Percentiles rank a stretch among this genome's conserved stretches.
Conservation (phyloP, 2,329 filamentous ascomycete genomes). For the Ophiostoma perfectum region DNA sequence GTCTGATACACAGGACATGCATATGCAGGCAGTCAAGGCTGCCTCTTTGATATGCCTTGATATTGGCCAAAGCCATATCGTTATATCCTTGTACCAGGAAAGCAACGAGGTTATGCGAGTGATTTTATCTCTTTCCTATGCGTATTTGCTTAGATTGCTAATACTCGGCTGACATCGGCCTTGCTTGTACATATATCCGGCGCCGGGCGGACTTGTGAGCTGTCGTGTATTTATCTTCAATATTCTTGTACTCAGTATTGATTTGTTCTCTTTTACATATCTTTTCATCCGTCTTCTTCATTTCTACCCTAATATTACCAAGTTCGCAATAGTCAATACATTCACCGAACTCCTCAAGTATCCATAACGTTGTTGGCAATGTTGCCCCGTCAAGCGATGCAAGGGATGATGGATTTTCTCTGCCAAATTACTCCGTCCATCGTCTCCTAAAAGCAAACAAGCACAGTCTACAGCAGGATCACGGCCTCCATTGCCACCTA, state of each 20-base stretch:
- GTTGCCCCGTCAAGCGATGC: constrained; percentile 5
- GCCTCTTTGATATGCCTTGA: not conserved
- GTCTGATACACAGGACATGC: not conserved
- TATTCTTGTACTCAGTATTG: too few relatives aligned
- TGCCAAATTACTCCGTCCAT: not conserved
- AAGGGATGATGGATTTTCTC: not conserved
- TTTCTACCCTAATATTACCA: not conserved
- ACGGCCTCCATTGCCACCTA: not conserved
- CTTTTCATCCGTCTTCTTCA: not conserved
- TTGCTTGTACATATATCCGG: not conserved
- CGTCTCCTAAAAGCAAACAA: not conserved
- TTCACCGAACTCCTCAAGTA: not conserved
- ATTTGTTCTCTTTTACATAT: too few relatives aligned
- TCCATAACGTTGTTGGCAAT: not conserved
- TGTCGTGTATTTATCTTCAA: too few relatives aligned
- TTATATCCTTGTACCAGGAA: not conserved
- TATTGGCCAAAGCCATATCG: not conserved
- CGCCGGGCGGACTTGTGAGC: not conserved
- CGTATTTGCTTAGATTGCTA: not conserved
- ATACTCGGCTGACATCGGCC: not conserved
- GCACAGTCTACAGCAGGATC: not conserved
- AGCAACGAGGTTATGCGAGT: not conserved
- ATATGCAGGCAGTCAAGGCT: not conserved
- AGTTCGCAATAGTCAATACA: not conserved
- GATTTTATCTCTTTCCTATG: not conserved